Evolutionary conservation across 345 rosid genomes (phyloP).

Genomic region (Syzygium jambos): DNA sequence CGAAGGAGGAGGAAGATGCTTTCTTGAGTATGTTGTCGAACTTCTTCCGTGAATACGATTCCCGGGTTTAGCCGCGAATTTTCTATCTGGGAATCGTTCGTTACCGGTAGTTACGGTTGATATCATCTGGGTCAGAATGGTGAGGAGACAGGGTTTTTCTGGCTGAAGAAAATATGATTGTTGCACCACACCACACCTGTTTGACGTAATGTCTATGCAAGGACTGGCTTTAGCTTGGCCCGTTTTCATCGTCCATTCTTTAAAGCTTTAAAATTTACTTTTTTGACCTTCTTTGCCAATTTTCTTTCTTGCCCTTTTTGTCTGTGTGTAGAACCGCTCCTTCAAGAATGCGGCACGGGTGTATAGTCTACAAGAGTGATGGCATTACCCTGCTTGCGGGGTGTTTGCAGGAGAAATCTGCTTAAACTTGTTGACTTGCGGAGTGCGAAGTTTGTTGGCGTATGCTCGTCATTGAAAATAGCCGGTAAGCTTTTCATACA

Average conservation of each 20-base stretch:
- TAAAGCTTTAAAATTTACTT: neutral
- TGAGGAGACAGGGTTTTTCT: neutral
- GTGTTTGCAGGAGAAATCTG: constrained; percentile 6
- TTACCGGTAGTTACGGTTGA: neutral
- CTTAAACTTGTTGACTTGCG: neutral
- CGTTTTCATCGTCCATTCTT: neutral
- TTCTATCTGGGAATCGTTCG: neutral
- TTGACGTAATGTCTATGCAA: constrained; percentile 5
- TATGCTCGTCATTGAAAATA: neutral
- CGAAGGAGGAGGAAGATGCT: neutral
- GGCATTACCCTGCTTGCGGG: constrained; percentile 6
- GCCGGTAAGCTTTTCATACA: constrained; percentile 1
- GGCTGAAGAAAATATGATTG: neutral
- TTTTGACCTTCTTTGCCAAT: neutral
- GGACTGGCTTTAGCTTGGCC: neutral
- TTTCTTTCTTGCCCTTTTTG: neutral
- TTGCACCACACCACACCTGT: constrained; percentile 2
- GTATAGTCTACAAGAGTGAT: neutral
- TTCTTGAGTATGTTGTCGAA: neutral
- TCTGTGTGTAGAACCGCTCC: neutral
- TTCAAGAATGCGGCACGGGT: neutral
- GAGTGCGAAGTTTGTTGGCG: neutral
- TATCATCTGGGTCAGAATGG: neutral
- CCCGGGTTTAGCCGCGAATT: neutral
- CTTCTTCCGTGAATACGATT: neutral